Evolutionary conservation across 495 filamentous ascomycete genomes (phyloP).

Genomic region (Trichoderma parareesei): DNA sequence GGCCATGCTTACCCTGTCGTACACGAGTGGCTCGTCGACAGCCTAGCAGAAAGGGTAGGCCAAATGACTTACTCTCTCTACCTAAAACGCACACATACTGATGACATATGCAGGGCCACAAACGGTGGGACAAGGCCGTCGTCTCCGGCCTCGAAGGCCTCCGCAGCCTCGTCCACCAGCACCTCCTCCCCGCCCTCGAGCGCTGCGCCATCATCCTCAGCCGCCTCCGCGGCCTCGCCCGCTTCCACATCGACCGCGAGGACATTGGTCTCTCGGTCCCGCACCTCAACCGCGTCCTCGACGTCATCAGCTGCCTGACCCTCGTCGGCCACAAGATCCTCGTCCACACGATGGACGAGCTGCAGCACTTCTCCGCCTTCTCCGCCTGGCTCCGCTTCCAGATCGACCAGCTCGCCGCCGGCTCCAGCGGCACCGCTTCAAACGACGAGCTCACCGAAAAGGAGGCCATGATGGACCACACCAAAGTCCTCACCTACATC

Average conservation of each 20-base stretch:
- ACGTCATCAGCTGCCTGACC: conserved; percentile 67
- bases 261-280: conserved; percentile 53
- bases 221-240: conserved; percentile 76
- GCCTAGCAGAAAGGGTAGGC: conserved; percentile 71
- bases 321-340: conserved; percentile 69
- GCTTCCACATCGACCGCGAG: conserved; percentile 62
- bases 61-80: neutral
- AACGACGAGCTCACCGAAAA: conserved; percentile 42
- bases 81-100: neutral
- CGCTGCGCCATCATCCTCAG: conserved; percentile 74
- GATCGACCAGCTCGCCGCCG: conserved; percentile 56
- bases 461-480: conserved; percentile 46
- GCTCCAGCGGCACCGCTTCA: conserved; percentile 26
- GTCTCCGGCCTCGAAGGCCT: conserved; percentile 67
- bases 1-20: conserved; percentile 70
- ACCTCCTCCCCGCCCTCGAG: conserved; percentile 79
- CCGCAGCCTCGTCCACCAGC: conserved; percentile 70
- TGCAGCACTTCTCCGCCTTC: conserved; percentile 70
- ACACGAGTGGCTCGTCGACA: conserved; percentile 84
- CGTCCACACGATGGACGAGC: conserved; percentile 62
- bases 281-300: conserved; percentile 46
- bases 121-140: conserved; percentile 89
- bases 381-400: conserved; percentile 78
- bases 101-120: conserved; percentile 60
- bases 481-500: conserved; percentile 45